These are phyloP conservation scores for Rubia tinctorum DNA, from an alignment of 305 asterid genomes.

Conservation along the genomic window DNA sequence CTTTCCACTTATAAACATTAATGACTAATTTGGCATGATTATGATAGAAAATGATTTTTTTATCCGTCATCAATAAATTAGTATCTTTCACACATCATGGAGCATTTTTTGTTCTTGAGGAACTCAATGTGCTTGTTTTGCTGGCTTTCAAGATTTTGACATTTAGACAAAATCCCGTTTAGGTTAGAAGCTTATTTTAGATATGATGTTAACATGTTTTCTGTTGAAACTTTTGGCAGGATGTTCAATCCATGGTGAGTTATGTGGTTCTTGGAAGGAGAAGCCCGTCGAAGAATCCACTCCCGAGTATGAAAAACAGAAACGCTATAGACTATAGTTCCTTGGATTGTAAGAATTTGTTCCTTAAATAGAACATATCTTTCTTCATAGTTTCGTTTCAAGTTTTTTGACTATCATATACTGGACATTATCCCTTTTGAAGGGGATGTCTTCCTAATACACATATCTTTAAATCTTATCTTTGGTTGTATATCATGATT, in stretches of 20 bases:
- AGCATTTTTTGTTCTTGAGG: neutral
- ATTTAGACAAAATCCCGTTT: neutral
- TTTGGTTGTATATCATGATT: neutral
- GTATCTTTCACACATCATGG: neutral
- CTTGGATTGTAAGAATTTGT: too few species aligned
- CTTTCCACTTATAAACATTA: too few species aligned
- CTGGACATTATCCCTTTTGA: too few species aligned
- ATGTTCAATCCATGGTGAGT: slow-evolving; percentile 88
- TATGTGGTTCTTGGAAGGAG: slow-evolving; percentile 98
- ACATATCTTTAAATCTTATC: neutral
- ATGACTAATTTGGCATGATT: too few species aligned
- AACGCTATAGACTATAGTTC: too few species aligned
- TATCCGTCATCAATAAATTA: too few species aligned
- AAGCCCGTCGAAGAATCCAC: slow-evolving; percentile 94
- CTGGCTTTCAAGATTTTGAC: neutral
- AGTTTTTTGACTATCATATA: too few species aligned
- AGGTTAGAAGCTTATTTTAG: neutral
- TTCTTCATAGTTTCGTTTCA: too few species aligned
- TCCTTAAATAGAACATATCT: too few species aligned
- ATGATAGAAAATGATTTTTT: too few species aligned
- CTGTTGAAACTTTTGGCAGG: slow-evolving; percentile 41
- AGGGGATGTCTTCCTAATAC: too few species aligned
- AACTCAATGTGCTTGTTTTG: neutral
- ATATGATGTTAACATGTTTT: neutral
- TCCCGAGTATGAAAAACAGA: slow-evolving; percentile 85